Base-by-base conservation (phyloP, 345 rosid species). In the Gossypium thurberi region DNA sequence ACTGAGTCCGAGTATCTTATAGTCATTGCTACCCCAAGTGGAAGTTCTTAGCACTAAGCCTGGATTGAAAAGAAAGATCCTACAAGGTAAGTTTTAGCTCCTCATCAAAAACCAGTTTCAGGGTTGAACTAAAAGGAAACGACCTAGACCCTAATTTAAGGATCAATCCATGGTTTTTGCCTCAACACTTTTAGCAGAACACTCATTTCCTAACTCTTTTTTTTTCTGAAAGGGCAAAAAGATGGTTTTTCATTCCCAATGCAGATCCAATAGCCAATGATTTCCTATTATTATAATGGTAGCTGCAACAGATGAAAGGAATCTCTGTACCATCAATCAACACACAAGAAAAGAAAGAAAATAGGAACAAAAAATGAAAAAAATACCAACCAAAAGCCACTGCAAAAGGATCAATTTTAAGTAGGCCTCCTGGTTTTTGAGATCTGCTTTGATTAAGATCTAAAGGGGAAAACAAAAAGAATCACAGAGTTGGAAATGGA, bases 261-360 rank as follows among this genome's bases (percentile, higher is more conserved):
- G 83, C 83, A 81, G 87, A 82, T 87, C 85, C 82, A 80, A 56
- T 79, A 62, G 57, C 78, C 55, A 68, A 76, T 80, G 69, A 78
- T 78, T 72, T 37, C 63, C 48, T 28, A 43, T 79, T 72, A 58
- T 73, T 68, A 63, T 72, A 59, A 48, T 75, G 62, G 26, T 79
- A 70, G 70, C 76, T 58, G 71, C 79, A 80, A 65, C 78, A 78
- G 79, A 77, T 47, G 74, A 85, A 71, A 72, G 85, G 89, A 86
- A 84, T 87, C 89, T 86, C 83, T 84, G 79, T 82, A 59, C 82
- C 76, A 72, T 79, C 78, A 81, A 78, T 28, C 74, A 75, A 83
- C 76, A 85, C 15, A 57, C 6, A 20, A 1, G 15, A 18, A 78
- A 70, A 74, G 64, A 76, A 76, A 73, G 77, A 83, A 77, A 82